A percentile compares a stretch with the other conserved stretches of the same genome.
phyloP scores from a whole-genome alignment of 306 rosid species.

The Lathyrus aphaca region DNA sequence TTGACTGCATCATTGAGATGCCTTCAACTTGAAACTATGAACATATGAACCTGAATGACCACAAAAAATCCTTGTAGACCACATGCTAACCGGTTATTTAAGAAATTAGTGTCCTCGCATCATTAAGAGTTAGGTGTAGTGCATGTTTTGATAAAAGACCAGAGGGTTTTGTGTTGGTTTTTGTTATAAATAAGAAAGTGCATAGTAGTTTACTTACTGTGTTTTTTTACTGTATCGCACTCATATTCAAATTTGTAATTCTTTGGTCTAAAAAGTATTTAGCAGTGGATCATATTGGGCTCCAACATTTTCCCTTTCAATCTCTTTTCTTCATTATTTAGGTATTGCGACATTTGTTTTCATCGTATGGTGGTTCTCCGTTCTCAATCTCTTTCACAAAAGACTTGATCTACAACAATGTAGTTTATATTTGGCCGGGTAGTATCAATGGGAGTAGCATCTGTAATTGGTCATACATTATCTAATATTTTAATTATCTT shows the following conservation, averaged over 20 bases:
- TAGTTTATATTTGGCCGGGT: conserved; percentile 14
- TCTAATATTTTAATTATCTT: conserved; percentile 19
- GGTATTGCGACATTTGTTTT: conserved; percentile 27
- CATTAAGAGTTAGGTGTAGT: not conserved
- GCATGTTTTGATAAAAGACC: not conserved
- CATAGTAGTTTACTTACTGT: not conserved
- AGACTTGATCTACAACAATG: conserved; percentile 3
- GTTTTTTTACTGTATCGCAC: not conserved
- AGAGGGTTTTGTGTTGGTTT: conserved; percentile 30
- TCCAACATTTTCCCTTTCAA: conserved; percentile 23
- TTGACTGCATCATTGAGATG: not conserved
- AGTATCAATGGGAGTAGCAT: conserved; percentile 6
- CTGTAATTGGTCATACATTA: not conserved
- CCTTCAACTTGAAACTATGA: conserved; percentile 14
- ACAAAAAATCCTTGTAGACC: not conserved
- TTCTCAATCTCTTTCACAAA: conserved; percentile 23
- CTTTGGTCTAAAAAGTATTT: conserved; percentile 14
- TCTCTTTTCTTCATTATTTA: not conserved
- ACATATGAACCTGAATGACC: conserved; percentile 13
- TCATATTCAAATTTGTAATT: not conserved
- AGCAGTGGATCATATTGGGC: conserved; percentile 8
- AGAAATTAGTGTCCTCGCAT: not conserved
- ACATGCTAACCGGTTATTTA: conserved; percentile 9
- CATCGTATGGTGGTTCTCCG: not conserved
- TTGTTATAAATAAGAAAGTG: conserved; percentile 14